These are phyloP conservation scores for Dovyalis caffra DNA, from an alignment of 345 rosid species.

Conservation along the genomic window DNA sequence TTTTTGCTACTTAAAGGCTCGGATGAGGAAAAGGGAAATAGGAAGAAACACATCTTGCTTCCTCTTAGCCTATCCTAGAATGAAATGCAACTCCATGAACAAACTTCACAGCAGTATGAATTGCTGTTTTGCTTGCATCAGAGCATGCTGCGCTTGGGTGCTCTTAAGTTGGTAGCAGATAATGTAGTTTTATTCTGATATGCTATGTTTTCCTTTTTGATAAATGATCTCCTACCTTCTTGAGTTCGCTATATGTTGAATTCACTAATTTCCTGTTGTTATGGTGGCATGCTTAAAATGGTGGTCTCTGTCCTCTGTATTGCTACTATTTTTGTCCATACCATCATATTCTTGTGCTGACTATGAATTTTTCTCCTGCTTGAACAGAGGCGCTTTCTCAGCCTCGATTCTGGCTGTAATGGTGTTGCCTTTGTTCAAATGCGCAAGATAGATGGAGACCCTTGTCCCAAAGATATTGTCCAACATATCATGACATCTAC, in stretches of 20 bases:
- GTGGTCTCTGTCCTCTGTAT: not conserved
- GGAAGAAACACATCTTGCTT: too few relatives aligned
- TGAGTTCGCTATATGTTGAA: not conserved
- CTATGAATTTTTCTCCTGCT: slow-evolving; percentile 14
- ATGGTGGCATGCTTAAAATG: not conserved
- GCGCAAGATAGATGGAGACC: slow-evolving; percentile 81
- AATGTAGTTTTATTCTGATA: not conserved
- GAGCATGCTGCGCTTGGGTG: not conserved
- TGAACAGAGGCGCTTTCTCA: slow-evolving; percentile 69
- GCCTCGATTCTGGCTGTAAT: slow-evolving; percentile 90
- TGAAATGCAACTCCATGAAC: not conserved
- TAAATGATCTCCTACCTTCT: not conserved
- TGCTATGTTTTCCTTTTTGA: not conserved
- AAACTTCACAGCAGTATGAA: not conserved
- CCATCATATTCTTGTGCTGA: not conserved
- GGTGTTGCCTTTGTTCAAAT: slow-evolving; percentile 90
- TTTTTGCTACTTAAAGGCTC: too few relatives aligned
- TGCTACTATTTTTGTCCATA: not conserved
- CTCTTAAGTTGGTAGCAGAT: not conserved
- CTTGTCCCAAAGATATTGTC: slow-evolving; percentile 78
- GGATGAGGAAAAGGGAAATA: too few relatives aligned
- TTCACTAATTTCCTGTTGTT: not conserved
- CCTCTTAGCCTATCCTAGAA: not conserved
- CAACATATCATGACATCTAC: slow-evolving; percentile 84
- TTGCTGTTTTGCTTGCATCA: too few relatives aligned